These are phyloP conservation scores for Metarhizium album DNA, from an alignment of 2,329 filamentous ascomycete genomes.

Conservation along the genomic window DNA sequence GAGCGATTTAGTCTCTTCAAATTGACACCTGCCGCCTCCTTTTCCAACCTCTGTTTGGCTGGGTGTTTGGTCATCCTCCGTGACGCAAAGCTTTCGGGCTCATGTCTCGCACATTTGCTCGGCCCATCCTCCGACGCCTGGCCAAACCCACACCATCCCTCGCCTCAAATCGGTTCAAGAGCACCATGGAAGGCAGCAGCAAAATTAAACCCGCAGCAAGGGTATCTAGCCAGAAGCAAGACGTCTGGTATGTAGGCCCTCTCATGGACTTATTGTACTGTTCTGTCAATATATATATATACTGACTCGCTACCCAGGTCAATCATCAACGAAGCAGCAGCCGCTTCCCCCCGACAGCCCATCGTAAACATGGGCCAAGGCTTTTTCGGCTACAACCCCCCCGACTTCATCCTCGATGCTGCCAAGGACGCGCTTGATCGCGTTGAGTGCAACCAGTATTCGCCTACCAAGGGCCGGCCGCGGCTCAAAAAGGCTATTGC, in stretches of 20 bases:
- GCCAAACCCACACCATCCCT: background rate
- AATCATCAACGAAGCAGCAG: constrained; percentile 56
- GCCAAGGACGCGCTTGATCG: constrained; percentile 81
- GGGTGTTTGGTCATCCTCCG: background rate
- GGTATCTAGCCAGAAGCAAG: constrained; percentile 37
- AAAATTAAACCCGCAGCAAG: constrained; percentile 41
- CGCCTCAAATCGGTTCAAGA: constrained; percentile 2
- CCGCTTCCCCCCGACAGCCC: constrained; percentile 50
- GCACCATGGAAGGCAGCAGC: constrained; percentile 30
- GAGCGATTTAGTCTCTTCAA: background rate
- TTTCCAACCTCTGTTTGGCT: background rate
- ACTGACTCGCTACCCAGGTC: constrained; percentile 30
- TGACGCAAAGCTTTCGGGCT: background rate
- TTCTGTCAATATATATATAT: no score
- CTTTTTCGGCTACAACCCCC: constrained; percentile 90
- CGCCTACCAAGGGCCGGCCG: constrained; percentile 85
- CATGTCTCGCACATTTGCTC: background rate
- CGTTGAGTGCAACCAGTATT: constrained; percentile 98
- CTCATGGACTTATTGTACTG: no score
- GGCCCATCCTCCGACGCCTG: constrained; percentile 9
- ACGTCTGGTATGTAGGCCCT: constrained; percentile 35
- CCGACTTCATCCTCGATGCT: constrained; percentile 79
- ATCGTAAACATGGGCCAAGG: constrained; percentile 57
- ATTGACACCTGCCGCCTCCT: background rate
- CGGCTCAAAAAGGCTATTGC: constrained; percentile 87